These are phyloP conservation scores for Colletotrichum sp. DNA, from an alignment of 2,329 filamentous ascomycete species.

Conservation along the genomic window DNA sequence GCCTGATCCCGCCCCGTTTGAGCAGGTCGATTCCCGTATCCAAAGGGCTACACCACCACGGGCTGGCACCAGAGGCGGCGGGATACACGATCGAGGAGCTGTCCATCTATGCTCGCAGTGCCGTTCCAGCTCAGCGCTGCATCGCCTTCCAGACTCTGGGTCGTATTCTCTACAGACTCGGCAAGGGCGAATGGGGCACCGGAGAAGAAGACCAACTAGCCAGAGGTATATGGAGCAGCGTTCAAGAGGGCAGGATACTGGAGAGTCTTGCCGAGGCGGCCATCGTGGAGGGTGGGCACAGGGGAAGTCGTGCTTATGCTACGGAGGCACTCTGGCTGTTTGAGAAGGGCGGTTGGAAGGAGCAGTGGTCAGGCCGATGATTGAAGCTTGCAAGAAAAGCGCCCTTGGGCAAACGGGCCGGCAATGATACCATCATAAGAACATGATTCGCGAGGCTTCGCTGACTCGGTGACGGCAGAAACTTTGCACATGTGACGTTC, in stretches of 20 bases:
- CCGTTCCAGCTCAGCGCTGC: conserved; percentile 85
- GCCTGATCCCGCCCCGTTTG: conserved; percentile 77
- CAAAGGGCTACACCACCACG: conserved; percentile 91
- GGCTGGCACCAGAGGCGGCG: conserved; percentile 87
- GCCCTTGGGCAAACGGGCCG: conserved; percentile 3
- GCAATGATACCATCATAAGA: not conserved
- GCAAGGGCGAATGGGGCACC: conserved; percentile 73
- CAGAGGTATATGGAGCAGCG: conserved; percentile 80
- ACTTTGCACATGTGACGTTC: not conserved
- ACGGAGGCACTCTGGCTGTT: conserved; percentile 89
- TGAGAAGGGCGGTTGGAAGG: conserved; percentile 74
- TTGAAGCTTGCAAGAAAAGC: conserved; percentile 21
- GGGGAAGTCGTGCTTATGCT: conserved; percentile 83
- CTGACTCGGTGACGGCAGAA: not conserved
- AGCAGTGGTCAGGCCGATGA: conserved; percentile 60
- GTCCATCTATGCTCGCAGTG: conserved; percentile 78
- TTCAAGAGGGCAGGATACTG: conserved; percentile 79
- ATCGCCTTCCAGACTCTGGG: conserved; percentile 92
- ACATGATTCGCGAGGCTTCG: not conserved
- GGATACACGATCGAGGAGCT: conserved; percentile 94
- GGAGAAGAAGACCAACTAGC: conserved; percentile 64
- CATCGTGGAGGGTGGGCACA: conserved; percentile 70
- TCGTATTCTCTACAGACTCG: conserved; percentile 82
- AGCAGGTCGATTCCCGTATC: conserved; percentile 77
- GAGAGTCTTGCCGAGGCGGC: conserved; percentile 81